Conservation (phyloP, 1,139 yeast genomes). For the Geotrichum restrictum region DNA sequence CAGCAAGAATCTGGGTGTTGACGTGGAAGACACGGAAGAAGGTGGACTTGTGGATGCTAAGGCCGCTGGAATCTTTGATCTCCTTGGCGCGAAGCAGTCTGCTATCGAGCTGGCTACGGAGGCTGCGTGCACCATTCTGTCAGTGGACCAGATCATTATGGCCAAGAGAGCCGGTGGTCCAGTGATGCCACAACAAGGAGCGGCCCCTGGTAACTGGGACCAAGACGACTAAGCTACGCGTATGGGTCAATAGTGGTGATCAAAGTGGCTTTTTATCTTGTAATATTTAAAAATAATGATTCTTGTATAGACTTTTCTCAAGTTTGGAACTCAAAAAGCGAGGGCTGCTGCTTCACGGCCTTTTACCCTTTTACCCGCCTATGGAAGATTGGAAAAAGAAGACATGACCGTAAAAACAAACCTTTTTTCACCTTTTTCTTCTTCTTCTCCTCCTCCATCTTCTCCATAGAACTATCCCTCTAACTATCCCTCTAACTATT, state of each 20-base stretch:
- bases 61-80: conserved; percentile 69
- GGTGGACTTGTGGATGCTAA: conserved; percentile 72
- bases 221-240: conserved; percentile 74
- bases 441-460: no score
- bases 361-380: conserved; percentile 4
- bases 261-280: not conserved
- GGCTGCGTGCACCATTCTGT: conserved; percentile 84
- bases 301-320: not conserved
- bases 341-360: not conserved
- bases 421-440: not conserved
- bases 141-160: conserved; percentile 89
- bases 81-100: conserved; percentile 72
- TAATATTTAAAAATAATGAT: not conserved
- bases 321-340: not conserved
- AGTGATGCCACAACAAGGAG: conserved; percentile 71
- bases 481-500: no score
- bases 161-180: conserved; percentile 98
- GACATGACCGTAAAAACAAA: not conserved
- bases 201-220: conserved; percentile 95
- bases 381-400: not conserved
- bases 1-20: conserved; percentile 53
- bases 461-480: no score
- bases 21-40: conserved; percentile 56
- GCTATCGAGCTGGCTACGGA: conserved; percentile 94
- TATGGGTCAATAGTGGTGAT: no score